phyloP scores from a whole-genome alignment of 2,329 filamentous ascomycete genomes.

The Cladorrhinum sp. region DNA sequence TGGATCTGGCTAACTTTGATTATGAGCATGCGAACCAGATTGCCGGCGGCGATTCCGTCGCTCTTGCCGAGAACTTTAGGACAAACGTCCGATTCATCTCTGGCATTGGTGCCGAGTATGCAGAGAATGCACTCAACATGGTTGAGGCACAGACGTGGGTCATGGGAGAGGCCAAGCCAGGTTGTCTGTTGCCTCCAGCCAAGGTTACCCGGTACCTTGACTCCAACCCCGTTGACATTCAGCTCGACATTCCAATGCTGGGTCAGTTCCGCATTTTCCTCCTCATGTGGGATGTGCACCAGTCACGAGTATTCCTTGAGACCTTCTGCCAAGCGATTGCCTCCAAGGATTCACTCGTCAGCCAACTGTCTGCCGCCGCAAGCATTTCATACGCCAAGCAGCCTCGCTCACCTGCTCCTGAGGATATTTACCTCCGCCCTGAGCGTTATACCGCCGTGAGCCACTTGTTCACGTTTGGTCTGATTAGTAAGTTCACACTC shows the following conservation, averaged over 20 bases:
- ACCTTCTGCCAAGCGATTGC: conserved; percentile 56
- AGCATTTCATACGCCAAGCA: conserved; percentile 60
- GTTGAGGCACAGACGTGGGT: conserved; percentile 39
- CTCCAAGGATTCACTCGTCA: conserved; percentile 52
- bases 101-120: conserved; percentile 60
- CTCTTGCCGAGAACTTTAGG: conserved; percentile 61
- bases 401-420: conserved; percentile 53
- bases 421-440: conserved; percentile 64
- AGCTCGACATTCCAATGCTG: conserved; percentile 73
- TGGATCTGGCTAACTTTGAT: conserved; percentile 59
- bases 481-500: conserved; percentile 56
- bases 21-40: conserved; percentile 48
- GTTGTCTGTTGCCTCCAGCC: conserved; percentile 60
- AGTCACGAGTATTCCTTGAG: conserved; percentile 55
- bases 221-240: conserved; percentile 72
- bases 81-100: conserved; percentile 67
- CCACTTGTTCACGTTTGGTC: conserved; percentile 64
- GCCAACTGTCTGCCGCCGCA: conserved; percentile 56
- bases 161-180: conserved; percentile 50
- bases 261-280: conserved; percentile 76
- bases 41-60: conserved; percentile 54
- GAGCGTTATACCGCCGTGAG: conserved; percentile 67
- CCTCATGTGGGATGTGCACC: conserved; percentile 60
- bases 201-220: conserved; percentile 73
- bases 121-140: conserved; percentile 50